Evolutionary conservation across 2,329 filamentous ascomycete species (phyloP).

Genomic region (Clarireedia monteithiana): DNA sequence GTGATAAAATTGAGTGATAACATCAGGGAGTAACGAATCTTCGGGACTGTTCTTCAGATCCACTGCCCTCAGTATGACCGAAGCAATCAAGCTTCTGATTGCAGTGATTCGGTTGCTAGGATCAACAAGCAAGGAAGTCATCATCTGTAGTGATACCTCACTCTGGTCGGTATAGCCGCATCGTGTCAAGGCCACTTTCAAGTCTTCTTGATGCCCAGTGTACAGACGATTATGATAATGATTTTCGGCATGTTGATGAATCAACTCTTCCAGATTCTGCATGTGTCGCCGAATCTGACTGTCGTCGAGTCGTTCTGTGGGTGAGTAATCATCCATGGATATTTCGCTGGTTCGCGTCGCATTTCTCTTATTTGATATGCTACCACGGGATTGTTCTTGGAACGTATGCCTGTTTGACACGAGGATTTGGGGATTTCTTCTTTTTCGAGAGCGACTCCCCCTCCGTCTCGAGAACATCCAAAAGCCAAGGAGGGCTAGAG

Average conservation of each 20-base stretch:
- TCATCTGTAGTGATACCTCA: neutral
- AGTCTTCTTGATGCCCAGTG: neutral
- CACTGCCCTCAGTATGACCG: neutral
- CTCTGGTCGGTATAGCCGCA: neutral
- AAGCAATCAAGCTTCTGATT: constrained; percentile 1
- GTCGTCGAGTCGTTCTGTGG: constrained; percentile 32
- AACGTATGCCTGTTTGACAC: too few species aligned
- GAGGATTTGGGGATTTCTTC: too few species aligned
- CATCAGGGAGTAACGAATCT: constrained; percentile 2
- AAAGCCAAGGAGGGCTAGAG: neutral
- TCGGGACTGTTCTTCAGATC: neutral
- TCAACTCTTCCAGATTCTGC: constrained; percentile 29
- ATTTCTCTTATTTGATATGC: too few species aligned
- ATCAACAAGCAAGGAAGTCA: neutral
- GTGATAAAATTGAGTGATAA: neutral
- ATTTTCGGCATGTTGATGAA: constrained; percentile 35
- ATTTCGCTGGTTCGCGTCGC: neutral
- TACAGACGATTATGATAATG: constrained; percentile 29
- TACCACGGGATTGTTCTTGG: too few species aligned
- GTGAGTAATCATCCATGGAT: constrained; percentile 25
- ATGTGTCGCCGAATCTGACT: constrained; percentile 30
- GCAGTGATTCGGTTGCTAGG: neutral
- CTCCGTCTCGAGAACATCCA: neutral
- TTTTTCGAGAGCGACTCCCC: neutral
- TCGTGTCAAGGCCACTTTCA: neutral